phyloP scores from a whole-genome alignment of 2,329 filamentous ascomycete species.

The Calonectria fujianensis region DNA sequence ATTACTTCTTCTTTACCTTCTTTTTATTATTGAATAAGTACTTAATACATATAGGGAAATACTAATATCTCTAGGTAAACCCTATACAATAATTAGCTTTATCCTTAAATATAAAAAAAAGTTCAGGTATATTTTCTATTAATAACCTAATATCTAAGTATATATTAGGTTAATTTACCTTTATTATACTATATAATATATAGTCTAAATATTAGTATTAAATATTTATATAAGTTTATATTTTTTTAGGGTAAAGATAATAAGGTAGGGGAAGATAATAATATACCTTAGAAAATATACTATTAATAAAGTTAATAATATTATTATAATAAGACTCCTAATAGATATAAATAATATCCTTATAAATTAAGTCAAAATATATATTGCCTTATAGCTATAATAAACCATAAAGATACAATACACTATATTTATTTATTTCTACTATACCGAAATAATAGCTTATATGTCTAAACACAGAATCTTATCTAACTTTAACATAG shows the following conservation, averaged over 20 bases:
- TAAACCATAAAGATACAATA: conserved; percentile 11
- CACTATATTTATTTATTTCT: conserved; percentile 4
- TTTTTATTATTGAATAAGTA: conserved; percentile 21
- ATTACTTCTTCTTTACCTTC: neutral
- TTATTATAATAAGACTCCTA: conserved; percentile 6
- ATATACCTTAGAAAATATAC: conserved; percentile 33
- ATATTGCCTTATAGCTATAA: conserved; percentile 27
- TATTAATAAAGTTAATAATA: conserved; percentile 20
- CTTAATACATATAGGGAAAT: conserved; percentile 26
- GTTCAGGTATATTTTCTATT: neutral
- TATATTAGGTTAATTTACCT: too few relatives aligned
- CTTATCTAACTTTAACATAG: conserved; percentile 2
- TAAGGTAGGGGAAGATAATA: too few relatives aligned
- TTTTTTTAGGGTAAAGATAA: neutral
- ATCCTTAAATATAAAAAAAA: conserved; percentile 27
- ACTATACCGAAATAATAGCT: conserved; percentile 12
- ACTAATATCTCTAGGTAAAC: neutral
- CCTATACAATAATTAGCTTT: conserved; percentile 28
- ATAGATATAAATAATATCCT: neutral
- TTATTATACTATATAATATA: too few relatives aligned
- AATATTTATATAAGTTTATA: neutral
- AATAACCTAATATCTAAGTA: neutral
- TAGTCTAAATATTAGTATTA: neutral
- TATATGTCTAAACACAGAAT: neutral
- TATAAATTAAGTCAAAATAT: neutral